These are phyloP conservation scores for Phialocephala subalpina DNA, from an alignment of 2,329 filamentous ascomycete species.

Conservation along the genomic window DNA sequence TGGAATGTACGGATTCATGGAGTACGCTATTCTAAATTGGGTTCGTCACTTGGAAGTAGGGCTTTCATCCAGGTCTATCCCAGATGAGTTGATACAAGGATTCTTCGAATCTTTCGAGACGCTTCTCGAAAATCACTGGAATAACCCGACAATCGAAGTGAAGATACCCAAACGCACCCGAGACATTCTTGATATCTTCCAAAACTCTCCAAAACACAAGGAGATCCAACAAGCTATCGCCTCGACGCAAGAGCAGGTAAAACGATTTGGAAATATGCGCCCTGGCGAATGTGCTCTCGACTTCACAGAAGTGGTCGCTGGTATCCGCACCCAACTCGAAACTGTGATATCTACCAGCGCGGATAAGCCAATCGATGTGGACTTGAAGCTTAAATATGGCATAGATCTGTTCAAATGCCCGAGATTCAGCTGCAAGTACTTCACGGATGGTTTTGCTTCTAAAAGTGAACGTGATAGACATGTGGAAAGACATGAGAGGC, in stretches of 20 bases:
- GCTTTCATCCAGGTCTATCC: slow-evolving; percentile 6
- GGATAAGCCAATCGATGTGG: neutral
- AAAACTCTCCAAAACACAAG: slow-evolving; percentile 9
- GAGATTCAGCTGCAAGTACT: slow-evolving; percentile 18
- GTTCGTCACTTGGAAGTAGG: slow-evolving; percentile 10
- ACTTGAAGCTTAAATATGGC: slow-evolving; percentile 13
- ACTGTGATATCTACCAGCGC: neutral
- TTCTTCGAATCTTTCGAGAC: slow-evolving; percentile 14
- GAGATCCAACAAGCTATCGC: slow-evolving; percentile 12
- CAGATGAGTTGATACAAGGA: neutral
- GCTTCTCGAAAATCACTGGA: slow-evolving; percentile 14
- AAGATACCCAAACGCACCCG: slow-evolving; percentile 6
- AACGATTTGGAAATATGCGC: slow-evolving; percentile 7
- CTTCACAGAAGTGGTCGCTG: slow-evolving; percentile 11
- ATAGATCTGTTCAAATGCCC: slow-evolving; percentile 13
- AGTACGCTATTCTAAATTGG: slow-evolving; percentile 10
- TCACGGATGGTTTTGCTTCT: slow-evolving; percentile 11
- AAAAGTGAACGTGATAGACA: slow-evolving; percentile 11
- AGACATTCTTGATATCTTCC: slow-evolving; percentile 3
- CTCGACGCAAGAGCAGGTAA: slow-evolving; percentile 13
- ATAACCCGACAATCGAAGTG: slow-evolving; percentile 11
- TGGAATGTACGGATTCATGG: slow-evolving; percentile 12
- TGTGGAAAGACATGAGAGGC: slow-evolving; percentile 15
- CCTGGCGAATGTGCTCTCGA: slow-evolving; percentile 28
- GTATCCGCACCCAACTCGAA: slow-evolving; percentile 13